These are phyloP conservation scores for Striga asiatica DNA, from an alignment of 257 asterid species.

Conservation along the genomic window DNA sequence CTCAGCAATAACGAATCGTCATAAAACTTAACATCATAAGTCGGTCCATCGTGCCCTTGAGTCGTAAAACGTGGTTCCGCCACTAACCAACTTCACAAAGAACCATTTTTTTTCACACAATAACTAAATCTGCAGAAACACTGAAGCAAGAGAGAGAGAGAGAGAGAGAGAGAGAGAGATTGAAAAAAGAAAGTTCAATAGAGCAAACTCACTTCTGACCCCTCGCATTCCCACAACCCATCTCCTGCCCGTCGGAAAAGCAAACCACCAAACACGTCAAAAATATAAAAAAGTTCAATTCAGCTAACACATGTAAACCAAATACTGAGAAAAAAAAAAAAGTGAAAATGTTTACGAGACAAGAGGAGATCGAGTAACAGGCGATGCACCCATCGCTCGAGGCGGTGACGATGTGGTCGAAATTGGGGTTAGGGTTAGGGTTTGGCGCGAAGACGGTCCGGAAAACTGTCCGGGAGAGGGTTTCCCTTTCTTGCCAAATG, in stretches of 20 bases:
- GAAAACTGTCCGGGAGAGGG: conserved; percentile 61
- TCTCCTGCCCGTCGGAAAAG: conserved; percentile 29
- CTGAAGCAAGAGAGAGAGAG: not conserved
- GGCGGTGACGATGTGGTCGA: conserved; percentile 57
- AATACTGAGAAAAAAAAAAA: not conserved
- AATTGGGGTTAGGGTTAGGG: conserved; percentile 51
- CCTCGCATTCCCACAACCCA: conserved; percentile 42
- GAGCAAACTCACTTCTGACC: conserved; percentile 36
- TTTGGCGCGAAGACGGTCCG: conserved; percentile 69
- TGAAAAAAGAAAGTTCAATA: not conserved
- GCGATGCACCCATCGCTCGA: conserved; percentile 80
- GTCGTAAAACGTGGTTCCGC: conserved; percentile 60
- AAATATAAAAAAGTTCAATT: conserved; percentile 2
- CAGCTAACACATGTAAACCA: not conserved
- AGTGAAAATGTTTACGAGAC: conserved; percentile 46
- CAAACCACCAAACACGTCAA: not conserved
- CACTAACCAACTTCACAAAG: conserved; percentile 43
- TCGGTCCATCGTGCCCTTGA: conserved; percentile 91
- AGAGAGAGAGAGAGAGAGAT: no score
- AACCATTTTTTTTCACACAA: conserved; percentile 3
- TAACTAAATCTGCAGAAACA: not conserved
- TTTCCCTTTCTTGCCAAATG: conserved; percentile 51
- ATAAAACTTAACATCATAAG: conserved; percentile 83
- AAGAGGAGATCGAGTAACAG: conserved; percentile 61
- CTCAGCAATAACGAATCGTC: conserved; percentile 73